Percentiles rank a stretch among this genome's conserved stretches.
Conservation (phyloP, 2,329 filamentous ascomycete genomes). For the Talaromyces sp. region DNA sequence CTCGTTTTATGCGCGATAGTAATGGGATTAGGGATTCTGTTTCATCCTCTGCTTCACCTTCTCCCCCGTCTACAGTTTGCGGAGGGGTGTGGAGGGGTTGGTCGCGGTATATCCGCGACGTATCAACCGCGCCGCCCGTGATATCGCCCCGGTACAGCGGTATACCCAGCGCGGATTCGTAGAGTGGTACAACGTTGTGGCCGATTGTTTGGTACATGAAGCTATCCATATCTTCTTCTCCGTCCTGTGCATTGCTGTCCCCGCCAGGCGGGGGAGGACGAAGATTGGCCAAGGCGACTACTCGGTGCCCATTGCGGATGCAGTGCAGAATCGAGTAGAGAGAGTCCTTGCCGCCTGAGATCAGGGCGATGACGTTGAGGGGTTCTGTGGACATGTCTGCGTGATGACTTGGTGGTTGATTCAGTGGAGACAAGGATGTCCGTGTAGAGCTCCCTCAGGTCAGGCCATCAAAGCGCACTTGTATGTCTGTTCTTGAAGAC, state of each 20-base stretch:
- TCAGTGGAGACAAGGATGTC: background rate
- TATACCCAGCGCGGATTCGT: constrained; percentile 72
- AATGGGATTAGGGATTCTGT: constrained; percentile 83
- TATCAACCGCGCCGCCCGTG: constrained; percentile 66
- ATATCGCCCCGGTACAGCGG: constrained; percentile 84
- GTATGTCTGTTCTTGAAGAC: background rate
- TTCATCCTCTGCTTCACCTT: constrained; percentile 22
- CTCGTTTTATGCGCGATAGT: constrained; percentile 62
- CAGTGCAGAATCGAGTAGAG: constrained; percentile 93
- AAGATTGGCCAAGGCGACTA: constrained; percentile 88
- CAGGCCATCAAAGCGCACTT: background rate
- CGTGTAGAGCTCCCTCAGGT: background rate
- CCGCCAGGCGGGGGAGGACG: constrained; percentile 55
- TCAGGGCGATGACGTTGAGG: constrained; percentile 79
- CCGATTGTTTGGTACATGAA: constrained; percentile 99
- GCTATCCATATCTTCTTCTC: constrained; percentile 67
- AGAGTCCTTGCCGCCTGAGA: constrained; percentile 97
- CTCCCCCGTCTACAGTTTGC: background rate
- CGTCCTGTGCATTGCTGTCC: constrained; percentile 19
- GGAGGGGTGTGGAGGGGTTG: background rate
- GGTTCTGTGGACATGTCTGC: constrained; percentile 5
- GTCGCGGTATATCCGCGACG: constrained; percentile 67
- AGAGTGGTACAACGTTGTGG: constrained; percentile 81
- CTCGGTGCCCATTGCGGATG: constrained; percentile 74
- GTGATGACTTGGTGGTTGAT: background rate